A percentile compares a stretch with the other conserved stretches of the same genome.
Evolutionary conservation across 768 basidiomycete genomes (phyloP).

Genomic region (Suillus spraguei): DNA sequence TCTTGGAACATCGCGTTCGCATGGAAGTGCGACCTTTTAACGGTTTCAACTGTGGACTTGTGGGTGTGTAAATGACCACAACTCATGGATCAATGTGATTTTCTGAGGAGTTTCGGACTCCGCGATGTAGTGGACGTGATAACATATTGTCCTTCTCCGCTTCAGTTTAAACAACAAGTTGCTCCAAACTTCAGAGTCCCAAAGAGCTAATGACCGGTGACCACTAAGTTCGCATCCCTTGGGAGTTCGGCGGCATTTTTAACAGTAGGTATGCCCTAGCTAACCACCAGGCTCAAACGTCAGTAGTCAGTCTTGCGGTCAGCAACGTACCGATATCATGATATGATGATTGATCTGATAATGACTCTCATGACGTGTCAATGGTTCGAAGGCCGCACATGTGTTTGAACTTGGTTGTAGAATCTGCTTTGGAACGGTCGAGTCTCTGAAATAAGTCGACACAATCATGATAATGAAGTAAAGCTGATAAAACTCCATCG

Average conservation of each 20-base stretch:
- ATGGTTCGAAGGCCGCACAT: neutral
- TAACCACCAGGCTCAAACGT: neutral
- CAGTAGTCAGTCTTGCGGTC: neutral
- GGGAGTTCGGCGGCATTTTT: neutral
- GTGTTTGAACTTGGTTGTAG: neutral
- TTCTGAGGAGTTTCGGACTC: too few relatives aligned
- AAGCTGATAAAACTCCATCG: too few relatives aligned
- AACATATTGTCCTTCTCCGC: too few relatives aligned
- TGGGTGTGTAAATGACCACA: neutral
- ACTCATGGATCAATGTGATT: neutral
- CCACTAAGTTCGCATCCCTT: neutral
- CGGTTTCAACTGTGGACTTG: neutral
- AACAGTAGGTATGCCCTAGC: neutral
- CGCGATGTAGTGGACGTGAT: neutral
- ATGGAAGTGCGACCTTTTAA: neutral
- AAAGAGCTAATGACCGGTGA: too few relatives aligned
- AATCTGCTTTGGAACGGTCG: neutral
- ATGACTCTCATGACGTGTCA: too few relatives aligned
- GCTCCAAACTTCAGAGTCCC: too few relatives aligned
- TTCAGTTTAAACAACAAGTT: too few relatives aligned
- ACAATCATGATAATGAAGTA: neutral
- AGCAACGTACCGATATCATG: neutral
- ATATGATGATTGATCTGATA: too few relatives aligned
- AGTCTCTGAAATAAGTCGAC: neutral
- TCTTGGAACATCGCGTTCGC: neutral